Evolutionary conservation across 352 stramenopile species (phyloP).

Genomic region (Globisporangium nagaii): DNA sequence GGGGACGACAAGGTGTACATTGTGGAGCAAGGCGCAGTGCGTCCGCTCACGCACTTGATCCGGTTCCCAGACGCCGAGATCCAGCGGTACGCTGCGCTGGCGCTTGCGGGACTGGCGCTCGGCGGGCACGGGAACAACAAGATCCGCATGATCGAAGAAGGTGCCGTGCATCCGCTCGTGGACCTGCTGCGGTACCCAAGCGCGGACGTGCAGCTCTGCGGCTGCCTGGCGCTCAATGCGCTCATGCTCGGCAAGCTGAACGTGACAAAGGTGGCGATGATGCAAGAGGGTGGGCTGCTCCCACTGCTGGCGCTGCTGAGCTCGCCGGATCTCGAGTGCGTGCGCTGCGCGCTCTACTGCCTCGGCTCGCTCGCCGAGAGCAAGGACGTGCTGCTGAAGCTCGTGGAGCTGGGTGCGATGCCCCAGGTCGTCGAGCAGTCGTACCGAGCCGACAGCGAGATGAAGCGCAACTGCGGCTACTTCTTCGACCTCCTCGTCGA

Average conservation of each 20-base stretch:
- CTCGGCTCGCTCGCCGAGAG: constrained; percentile 92
- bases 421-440: constrained; percentile 78
- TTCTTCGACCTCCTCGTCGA: constrained; percentile 88
- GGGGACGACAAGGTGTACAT: constrained; percentile 86
- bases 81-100: constrained; percentile 91
- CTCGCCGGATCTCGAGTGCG: constrained; percentile 86
- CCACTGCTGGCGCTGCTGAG: constrained; percentile 86
- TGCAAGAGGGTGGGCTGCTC: constrained; percentile 87
- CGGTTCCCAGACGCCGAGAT: constrained; percentile 95
- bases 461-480: constrained; percentile 91
- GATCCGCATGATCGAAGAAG: constrained; percentile 89
- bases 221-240: constrained; percentile 89
- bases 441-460: constrained; percentile 85
- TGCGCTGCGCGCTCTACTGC: constrained; percentile 88
- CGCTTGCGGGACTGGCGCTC: constrained; percentile 89
- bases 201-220: constrained; percentile 89
- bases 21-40: constrained; percentile 88
- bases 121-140: constrained; percentile 93
- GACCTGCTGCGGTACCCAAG: constrained; percentile 94
- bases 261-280: constrained; percentile 86
- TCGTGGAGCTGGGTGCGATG: constrained; percentile 88
- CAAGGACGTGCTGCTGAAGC: constrained; percentile 86
- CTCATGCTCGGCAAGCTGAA: constrained; percentile 83
- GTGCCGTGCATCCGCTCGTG: constrained; percentile 88
- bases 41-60: constrained; percentile 92